These are phyloP conservation scores for Arxiozyma telluris DNA, from an alignment of 1,139 yeast species.

Conservation along the genomic window DNA sequence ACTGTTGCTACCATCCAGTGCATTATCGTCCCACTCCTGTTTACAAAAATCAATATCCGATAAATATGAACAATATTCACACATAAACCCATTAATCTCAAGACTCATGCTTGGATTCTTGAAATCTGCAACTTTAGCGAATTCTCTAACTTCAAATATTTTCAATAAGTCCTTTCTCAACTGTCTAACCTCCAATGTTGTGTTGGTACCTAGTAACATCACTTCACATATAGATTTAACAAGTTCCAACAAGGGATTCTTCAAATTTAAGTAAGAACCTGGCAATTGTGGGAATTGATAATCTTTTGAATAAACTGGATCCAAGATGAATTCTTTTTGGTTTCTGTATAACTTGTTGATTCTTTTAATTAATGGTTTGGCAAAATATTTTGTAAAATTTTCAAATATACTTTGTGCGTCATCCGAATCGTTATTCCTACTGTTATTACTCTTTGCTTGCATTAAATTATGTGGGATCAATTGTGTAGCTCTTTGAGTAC, in stretches of 20 bases:
- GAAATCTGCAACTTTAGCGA: slow-evolving; percentile 70
- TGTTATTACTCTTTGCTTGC: slow-evolving; percentile 32
- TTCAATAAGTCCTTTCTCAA: slow-evolving; percentile 66
- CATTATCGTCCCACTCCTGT: slow-evolving; percentile 36
- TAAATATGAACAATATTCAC: slow-evolving; percentile 69
- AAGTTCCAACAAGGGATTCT: slow-evolving; percentile 70
- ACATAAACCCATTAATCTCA: slow-evolving; percentile 56
- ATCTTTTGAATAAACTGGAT: slow-evolving; percentile 54
- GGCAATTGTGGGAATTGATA: slow-evolving; percentile 67
- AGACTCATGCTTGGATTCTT: slow-evolving; percentile 67
- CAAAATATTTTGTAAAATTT: slow-evolving; percentile 40
- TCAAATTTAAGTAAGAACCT: slow-evolving; percentile 53
- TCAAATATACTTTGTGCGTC: slow-evolving; percentile 30
- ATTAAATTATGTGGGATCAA: slow-evolving; percentile 35
- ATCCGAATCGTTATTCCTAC: slow-evolving; percentile 32
- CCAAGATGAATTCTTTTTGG: slow-evolving; percentile 65
- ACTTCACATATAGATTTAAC: slow-evolving; percentile 71
- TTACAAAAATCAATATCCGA: slow-evolving; percentile 79
- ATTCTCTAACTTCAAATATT: slow-evolving; percentile 74
- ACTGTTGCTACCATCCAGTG: too few relatives aligned
- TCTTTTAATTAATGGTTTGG: slow-evolving; percentile 59
- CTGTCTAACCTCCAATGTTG: slow-evolving; percentile 64
- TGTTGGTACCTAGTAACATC: slow-evolving; percentile 52
- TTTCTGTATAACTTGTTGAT: slow-evolving; percentile 54
- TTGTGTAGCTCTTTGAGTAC: slow-evolving; percentile 61